Evolutionary conservation across 2,329 filamentous ascomycete genomes (phyloP).

Genomic region (Zymoseptoria tritici): DNA sequence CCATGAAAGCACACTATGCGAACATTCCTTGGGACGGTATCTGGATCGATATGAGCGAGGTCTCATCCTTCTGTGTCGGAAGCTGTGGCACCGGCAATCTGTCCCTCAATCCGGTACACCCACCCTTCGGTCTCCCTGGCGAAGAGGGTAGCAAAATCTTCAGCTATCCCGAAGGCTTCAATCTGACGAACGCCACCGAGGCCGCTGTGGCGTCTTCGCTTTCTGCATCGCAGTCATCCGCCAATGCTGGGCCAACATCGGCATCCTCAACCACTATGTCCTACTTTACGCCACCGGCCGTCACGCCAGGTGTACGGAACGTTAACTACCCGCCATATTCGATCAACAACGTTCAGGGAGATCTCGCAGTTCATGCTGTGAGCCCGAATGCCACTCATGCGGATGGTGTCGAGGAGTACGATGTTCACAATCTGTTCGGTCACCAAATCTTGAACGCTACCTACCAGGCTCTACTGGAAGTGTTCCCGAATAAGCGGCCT

Average conservation of each 20-base stretch:
- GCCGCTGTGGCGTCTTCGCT: conserved; percentile 52
- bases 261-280: conserved; percentile 14
- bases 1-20: conserved; percentile 45
- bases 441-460: conserved; percentile 71
- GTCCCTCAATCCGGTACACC: conserved; percentile 61
- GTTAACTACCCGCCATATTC: conserved; percentile 28
- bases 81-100: conserved; percentile 62
- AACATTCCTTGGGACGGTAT: conserved; percentile 47
- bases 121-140: conserved; percentile 57
- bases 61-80: conserved; percentile 60
- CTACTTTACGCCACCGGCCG: conserved; percentile 14
- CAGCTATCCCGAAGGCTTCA: conserved; percentile 59
- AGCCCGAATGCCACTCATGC: conserved; percentile 70
- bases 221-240: conserved; percentile 45
- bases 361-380: conserved; percentile 64
- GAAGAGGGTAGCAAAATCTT: conserved; percentile 54
- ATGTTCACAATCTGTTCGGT: conserved; percentile 74
- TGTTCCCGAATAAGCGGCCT: conserved; percentile 63
- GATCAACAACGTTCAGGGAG: conserved; percentile 50
- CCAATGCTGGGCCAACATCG: conserved; percentile 26
- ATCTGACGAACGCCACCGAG: conserved; percentile 60
- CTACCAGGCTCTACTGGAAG: conserved; percentile 58
- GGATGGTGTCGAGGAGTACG: conserved; percentile 68
- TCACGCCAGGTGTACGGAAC: conserved; percentile 24
- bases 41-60: conserved; percentile 58